phyloP scores from a whole-genome alignment of 257 asterid genomes.

The Dorcoceras hygrometricum region DNA sequence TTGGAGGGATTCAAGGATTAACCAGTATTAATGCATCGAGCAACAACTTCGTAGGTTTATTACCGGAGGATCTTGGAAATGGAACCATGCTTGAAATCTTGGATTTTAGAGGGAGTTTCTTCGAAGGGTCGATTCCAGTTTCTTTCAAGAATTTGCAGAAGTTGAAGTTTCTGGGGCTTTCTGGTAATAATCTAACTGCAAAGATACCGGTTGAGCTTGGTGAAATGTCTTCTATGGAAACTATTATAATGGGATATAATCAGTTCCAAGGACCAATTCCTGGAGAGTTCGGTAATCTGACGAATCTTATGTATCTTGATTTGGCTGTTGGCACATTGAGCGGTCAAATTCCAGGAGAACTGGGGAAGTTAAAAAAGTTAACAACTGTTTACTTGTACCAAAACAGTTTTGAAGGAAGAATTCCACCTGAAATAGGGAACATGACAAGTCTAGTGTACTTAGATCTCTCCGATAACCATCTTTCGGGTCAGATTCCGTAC shows the following conservation, averaged over 20 bases:
- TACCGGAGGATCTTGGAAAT: constrained; percentile 61
- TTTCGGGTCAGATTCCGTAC: constrained; percentile 58
- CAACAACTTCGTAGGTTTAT: constrained; percentile 63
- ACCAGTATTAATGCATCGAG: constrained; percentile 57
- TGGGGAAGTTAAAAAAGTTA: constrained; percentile 54
- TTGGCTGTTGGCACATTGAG: constrained; percentile 64
- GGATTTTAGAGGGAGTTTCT: constrained; percentile 69
- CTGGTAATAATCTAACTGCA: constrained; percentile 75
- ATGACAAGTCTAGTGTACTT: constrained; percentile 42
- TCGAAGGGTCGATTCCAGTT: constrained; percentile 66
- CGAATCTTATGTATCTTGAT: constrained; percentile 59
- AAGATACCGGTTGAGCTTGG: constrained; percentile 61
- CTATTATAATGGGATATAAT: constrained; percentile 61
- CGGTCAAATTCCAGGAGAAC: constrained; percentile 55
- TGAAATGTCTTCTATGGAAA: constrained; percentile 46
- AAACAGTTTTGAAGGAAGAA: constrained; percentile 53
- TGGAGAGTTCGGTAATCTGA: constrained; percentile 55
- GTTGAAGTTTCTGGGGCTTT: constrained; percentile 62
- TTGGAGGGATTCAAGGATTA: constrained; percentile 44
- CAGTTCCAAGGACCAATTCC: constrained; percentile 68
- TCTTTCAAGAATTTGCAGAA: constrained; percentile 50
- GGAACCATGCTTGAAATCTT: constrained; percentile 44
- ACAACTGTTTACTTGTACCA: constrained; percentile 55
- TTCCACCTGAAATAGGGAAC: constrained; percentile 64
- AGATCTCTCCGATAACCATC: constrained; percentile 60